Conservation (phyloP, 2,329 filamentous ascomycete genomes). For the Acrodontium crateriforme region DNA sequence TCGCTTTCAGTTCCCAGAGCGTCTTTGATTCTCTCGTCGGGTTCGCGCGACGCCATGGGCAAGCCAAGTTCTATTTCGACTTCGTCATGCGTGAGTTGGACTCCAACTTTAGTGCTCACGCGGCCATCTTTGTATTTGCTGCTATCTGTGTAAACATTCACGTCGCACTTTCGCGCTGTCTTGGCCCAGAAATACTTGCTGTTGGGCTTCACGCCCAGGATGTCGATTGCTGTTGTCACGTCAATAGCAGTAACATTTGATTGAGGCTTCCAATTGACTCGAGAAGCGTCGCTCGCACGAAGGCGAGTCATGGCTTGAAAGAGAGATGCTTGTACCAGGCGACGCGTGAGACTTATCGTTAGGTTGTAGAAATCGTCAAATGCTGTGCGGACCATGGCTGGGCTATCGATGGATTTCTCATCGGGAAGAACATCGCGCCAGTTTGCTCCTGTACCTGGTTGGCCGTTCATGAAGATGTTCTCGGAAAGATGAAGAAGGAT, state of each 20-base stretch:
- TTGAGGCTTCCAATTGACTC: conserved; percentile 10
- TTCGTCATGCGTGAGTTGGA: conserved; percentile 24
- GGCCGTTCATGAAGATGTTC: conserved; percentile 60
- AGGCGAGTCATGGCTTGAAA: conserved; percentile 59
- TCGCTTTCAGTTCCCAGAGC: conserved; percentile 15
- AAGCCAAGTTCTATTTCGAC: conserved; percentile 27
- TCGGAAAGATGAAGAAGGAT: conserved; percentile 52
- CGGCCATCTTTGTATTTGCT: conserved; percentile 17
- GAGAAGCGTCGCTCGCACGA: conserved; percentile 30
- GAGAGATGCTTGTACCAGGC: conserved; percentile 55
- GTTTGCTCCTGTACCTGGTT: conserved; percentile 44
- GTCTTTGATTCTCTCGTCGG: conserved; percentile 34
- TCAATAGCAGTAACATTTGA: conserved; percentile 26
- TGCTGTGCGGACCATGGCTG: conserved; percentile 60
- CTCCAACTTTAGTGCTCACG: conserved; percentile 12
- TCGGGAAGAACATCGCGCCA: conserved; percentile 46
- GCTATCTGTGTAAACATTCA: conserved; percentile 33
- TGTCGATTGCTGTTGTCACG: conserved; percentile 40
- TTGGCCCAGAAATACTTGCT: conserved; percentile 37
- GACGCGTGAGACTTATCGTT: conserved; percentile 51
- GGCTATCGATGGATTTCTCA: conserved; percentile 34
- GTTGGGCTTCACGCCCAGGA: conserved; percentile 37
- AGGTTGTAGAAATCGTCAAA: conserved; percentile 64
- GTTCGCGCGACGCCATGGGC: conserved; percentile 18
- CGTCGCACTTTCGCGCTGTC: conserved; percentile 37